These are phyloP conservation scores for Triticum urartu DNA, from an alignment of 176 grass and related monocot genomes.

Conservation along the genomic window DNA sequence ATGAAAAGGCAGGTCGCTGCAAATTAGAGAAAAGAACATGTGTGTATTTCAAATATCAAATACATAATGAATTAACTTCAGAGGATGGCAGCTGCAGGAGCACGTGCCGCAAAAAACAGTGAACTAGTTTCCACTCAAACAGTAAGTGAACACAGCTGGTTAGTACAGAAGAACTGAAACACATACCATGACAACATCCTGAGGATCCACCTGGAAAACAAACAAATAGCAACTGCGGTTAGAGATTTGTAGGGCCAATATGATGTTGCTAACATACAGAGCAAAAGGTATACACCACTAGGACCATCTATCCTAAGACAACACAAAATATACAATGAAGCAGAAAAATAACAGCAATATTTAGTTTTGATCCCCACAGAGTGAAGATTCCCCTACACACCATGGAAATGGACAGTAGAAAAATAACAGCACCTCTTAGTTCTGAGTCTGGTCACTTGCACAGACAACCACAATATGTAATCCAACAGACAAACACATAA, in stretches of 20 bases:
- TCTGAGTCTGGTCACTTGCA: not conserved
- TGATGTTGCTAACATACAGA: conserved; percentile 17
- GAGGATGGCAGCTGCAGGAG: not conserved
- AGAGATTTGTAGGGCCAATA: conserved; percentile 2
- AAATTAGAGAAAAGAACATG: not conserved
- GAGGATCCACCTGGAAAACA: conserved; percentile 87
- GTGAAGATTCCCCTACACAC: not conserved
- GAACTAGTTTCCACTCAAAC: conserved; percentile 20
- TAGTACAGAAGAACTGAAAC: conserved; percentile 24
- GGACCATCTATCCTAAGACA: conserved; percentile 13
- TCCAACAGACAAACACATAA: not conserved
- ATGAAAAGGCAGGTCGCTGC: not conserved
- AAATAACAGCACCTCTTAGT: not conserved
- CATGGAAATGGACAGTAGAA: not conserved
- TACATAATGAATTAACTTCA: conserved; percentile 3
- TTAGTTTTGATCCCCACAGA: not conserved
- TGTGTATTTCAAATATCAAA: conserved; percentile 3
- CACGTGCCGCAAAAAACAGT: conserved; percentile 4
- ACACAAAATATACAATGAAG: conserved; percentile 14
- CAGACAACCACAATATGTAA: not conserved
- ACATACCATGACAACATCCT: conserved; percentile 97
- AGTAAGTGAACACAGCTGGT: not conserved
- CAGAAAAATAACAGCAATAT: conserved; percentile 15
- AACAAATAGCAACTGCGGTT: conserved; percentile 29
- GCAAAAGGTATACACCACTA: not conserved